Evolutionary conservation across 2,329 filamentous ascomycete genomes (phyloP).

Genomic region (Exophiala spinifera): DNA sequence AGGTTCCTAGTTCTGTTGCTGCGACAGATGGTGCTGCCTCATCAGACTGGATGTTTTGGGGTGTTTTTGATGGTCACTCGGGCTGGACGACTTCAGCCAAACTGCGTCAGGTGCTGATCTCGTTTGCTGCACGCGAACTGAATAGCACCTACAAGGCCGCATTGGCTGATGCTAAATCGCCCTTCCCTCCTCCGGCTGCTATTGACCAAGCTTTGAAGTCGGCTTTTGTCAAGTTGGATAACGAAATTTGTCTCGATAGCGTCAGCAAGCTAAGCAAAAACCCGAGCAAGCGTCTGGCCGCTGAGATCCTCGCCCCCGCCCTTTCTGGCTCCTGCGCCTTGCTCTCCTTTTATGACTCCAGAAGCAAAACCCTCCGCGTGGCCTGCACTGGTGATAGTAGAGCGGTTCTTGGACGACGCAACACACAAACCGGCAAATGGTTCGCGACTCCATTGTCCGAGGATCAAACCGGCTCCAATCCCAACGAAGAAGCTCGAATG

Average conservation of each 20-base stretch:
- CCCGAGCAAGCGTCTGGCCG: conserved; percentile 84
- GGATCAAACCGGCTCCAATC: conserved; percentile 89
- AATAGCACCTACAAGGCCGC: conserved; percentile 86
- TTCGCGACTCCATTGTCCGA: conserved; percentile 82
- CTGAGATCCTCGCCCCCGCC: conserved; percentile 86
- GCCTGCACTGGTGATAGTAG: conserved; percentile 96
- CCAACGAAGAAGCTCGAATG: conserved; percentile 77
- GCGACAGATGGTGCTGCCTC: conserved; percentile 56
- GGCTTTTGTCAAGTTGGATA: conserved; percentile 81
- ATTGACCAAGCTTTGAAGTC: conserved; percentile 90
- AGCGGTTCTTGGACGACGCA: conserved; percentile 81
- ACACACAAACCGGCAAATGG: conserved; percentile 76
- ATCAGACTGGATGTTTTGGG: conserved; percentile 98
- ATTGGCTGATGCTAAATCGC: conserved; percentile 50
- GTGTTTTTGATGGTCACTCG: conserved; percentile 94
- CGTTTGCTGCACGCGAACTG: conserved; percentile 86
- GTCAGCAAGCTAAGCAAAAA: conserved; percentile 87
- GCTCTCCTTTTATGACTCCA: conserved; percentile 91
- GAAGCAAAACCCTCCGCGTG: conserved; percentile 81
- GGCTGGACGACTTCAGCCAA: conserved; percentile 99
- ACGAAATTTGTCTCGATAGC: conserved; percentile 92
- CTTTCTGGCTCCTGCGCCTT: conserved; percentile 96
- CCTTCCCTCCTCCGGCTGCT: conserved; percentile 70
- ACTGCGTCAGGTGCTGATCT: conserved; percentile 85
- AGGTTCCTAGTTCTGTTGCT: conserved; percentile 66